Conservation (phyloP, 1,284 basidiomycete genomes). For the Cystodermella granulosa region DNA sequence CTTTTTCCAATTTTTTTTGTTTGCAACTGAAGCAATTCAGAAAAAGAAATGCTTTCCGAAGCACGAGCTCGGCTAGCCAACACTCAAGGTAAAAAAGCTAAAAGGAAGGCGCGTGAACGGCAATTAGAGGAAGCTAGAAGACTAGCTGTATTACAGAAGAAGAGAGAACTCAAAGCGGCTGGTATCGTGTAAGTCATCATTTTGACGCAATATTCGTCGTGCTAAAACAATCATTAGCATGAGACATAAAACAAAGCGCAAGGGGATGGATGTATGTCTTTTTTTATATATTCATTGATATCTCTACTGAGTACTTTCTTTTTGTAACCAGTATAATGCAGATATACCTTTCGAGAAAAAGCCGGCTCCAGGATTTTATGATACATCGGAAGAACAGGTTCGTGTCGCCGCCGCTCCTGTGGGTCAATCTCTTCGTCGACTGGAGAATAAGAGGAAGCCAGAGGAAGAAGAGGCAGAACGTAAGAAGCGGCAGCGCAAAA, state of each 20-base stretch:
- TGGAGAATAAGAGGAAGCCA: constrained; percentile 91
- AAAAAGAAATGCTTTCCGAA: constrained; percentile 99
- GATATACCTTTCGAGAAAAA: constrained; percentile 99
- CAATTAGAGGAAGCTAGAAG: constrained; percentile 94
- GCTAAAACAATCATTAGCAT: constrained; percentile 46
- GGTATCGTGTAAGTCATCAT: constrained; percentile 76
- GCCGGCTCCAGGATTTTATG: constrained; percentile 92
- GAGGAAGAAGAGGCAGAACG: constrained; percentile 82
- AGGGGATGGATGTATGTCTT: constrained; percentile 86
- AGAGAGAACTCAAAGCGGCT: constrained; percentile 94
- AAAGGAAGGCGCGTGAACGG: constrained; percentile 94
- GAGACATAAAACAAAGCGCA: constrained; percentile 88
- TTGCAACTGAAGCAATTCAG: constrained; percentile 40
- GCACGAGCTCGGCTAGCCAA: constrained; percentile 97
- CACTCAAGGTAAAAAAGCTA: constrained; percentile 99
- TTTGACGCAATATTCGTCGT: background rate
- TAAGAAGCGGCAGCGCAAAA: constrained; percentile 77
- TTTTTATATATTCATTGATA: constrained; percentile 3
- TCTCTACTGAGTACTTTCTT: constrained; percentile 8
- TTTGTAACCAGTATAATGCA: constrained; percentile 85
- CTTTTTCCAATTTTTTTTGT: background rate
- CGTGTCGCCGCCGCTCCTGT: constrained; percentile 83
- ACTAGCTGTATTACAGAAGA: constrained; percentile 94
- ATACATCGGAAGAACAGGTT: constrained; percentile 92
- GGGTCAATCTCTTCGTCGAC: constrained; percentile 81